These are phyloP conservation scores for Rhamnella rubrinervis DNA, from an alignment of 331 rosid genomes.

Conservation along the genomic window DNA sequence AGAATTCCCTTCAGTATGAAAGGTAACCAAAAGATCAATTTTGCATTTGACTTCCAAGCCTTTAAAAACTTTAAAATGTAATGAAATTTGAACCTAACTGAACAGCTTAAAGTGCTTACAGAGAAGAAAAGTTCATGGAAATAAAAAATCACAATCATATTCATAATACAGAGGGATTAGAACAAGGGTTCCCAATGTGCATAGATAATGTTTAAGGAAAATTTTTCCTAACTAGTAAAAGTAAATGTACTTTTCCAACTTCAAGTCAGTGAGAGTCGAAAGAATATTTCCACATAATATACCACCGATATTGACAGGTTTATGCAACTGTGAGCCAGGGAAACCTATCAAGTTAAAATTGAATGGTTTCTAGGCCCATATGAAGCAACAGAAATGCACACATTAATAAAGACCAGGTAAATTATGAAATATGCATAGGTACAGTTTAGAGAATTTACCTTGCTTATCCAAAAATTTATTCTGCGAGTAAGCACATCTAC, in stretches of 20 bases:
- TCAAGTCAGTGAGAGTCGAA: conserved; percentile 4
- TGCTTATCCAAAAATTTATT: conserved; percentile 86
- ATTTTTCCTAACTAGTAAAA: conserved; percentile 5
- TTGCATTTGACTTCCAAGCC: conserved; percentile 6
- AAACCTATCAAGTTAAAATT: not conserved
- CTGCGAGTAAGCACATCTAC: conserved; percentile 68
- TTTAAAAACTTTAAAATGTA: not conserved
- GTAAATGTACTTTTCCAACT: conserved; percentile 14
- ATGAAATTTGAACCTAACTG: conserved; percentile 8
- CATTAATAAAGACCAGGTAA: not conserved
- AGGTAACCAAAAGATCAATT: conserved; percentile 14
- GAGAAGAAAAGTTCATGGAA: not conserved
- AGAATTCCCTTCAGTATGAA: conserved; percentile 60
- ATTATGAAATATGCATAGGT: not conserved
- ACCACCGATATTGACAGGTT: not conserved
- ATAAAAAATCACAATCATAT: conserved; percentile 1
- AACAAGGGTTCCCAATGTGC: not conserved
- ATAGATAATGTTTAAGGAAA: conserved; percentile 7
- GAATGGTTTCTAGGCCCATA: not conserved
- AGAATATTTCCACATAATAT: not conserved
- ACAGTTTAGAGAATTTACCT: conserved; percentile 46
- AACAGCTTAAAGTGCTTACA: not conserved
- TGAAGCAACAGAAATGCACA: not conserved
- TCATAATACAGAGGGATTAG: not conserved
- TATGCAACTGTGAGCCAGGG: not conserved